Percentiles rank a stretch among this genome's conserved stretches.
Conservation (phyloP, 2,329 filamentous ascomycete genomes). For the Aureobasidium vineae region DNA sequence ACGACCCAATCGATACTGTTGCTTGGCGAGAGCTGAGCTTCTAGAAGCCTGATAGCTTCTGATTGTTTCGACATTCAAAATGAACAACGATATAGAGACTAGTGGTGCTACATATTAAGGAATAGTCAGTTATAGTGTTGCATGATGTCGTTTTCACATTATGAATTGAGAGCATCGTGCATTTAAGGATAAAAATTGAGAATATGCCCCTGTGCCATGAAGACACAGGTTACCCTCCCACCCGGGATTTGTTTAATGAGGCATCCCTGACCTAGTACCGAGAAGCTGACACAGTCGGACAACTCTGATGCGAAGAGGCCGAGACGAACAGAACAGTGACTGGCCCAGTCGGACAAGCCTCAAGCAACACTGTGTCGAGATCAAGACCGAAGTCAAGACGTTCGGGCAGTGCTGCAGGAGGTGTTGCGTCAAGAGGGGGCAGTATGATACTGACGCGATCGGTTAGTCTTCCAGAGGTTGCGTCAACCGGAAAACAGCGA, state of each 20-base stretch:
- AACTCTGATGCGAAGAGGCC: background rate
- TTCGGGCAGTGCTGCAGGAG: background rate
- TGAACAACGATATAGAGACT: background rate
- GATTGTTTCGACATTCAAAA: background rate
- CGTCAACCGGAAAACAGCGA: slow-evolving; percentile 10
- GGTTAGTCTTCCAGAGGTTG: background rate
- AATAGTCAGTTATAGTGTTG: background rate
- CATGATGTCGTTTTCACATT: background rate
- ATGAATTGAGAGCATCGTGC: too few relatives aligned
- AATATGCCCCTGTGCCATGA: too few relatives aligned
- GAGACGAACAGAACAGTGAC: slow-evolving; percentile 1
- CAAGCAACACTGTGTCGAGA: background rate
- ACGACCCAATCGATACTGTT: background rate
- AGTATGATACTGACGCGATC: background rate
- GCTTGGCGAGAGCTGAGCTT: background rate
- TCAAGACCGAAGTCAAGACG: background rate
- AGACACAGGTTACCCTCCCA: background rate
- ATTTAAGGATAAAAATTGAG: too few relatives aligned
- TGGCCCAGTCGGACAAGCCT: background rate
- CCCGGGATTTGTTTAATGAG: slow-evolving; percentile 4
- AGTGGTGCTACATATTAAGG: background rate
- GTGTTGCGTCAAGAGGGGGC: background rate
- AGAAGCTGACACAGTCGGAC: background rate
- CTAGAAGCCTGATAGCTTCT: background rate
- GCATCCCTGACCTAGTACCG: background rate